phyloP scores from a whole-genome alignment of 2,329 filamentous ascomycete species.

The Coleophoma cylindrospora region DNA sequence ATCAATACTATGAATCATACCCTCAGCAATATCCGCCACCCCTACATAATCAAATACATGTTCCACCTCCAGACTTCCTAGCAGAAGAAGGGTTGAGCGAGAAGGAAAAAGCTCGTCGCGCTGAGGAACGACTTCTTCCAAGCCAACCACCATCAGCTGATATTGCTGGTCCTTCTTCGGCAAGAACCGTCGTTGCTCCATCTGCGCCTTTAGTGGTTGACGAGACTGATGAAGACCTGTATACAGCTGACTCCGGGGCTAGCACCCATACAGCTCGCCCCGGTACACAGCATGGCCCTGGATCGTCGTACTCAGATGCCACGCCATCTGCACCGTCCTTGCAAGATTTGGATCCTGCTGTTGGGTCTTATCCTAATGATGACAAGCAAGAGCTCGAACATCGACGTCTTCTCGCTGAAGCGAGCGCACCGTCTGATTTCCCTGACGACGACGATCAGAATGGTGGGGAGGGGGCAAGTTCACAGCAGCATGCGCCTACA shows the following conservation, averaged over 20 bases:
- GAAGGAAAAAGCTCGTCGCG: conserved; percentile 73
- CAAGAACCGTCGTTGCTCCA: conserved; percentile 29
- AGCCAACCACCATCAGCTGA: conserved; percentile 62
- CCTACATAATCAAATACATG: conserved; percentile 38
- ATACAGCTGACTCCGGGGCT: conserved; percentile 40
- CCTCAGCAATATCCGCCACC: conserved; percentile 26
- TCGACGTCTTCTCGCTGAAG: conserved; percentile 43
- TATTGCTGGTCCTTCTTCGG: conserved; percentile 37
- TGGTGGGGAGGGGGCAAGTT: conserved; percentile 23
- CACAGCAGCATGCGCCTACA: conserved; percentile 37
- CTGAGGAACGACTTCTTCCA: conserved; percentile 75
- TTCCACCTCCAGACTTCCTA: conserved; percentile 55
- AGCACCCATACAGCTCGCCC: conserved; percentile 7
- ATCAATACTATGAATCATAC: conserved; percentile 24
- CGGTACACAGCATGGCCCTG: conserved; percentile 4
- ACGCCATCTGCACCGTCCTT: conserved; percentile 13
- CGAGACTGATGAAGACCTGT: conserved; percentile 42
- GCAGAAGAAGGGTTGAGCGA: conserved; percentile 65
- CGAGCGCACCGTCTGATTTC: conserved; percentile 47
- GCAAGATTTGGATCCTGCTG: conserved; percentile 14
- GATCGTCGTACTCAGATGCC: neutral
- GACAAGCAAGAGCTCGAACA: conserved; percentile 68
- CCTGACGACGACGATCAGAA: conserved; percentile 39
- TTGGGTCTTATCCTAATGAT: conserved; percentile 37
- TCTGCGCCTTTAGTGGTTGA: conserved; percentile 23